Conservation (phyloP, 805 yeast genomes). For the Brettanomyces custersianus region DNA sequence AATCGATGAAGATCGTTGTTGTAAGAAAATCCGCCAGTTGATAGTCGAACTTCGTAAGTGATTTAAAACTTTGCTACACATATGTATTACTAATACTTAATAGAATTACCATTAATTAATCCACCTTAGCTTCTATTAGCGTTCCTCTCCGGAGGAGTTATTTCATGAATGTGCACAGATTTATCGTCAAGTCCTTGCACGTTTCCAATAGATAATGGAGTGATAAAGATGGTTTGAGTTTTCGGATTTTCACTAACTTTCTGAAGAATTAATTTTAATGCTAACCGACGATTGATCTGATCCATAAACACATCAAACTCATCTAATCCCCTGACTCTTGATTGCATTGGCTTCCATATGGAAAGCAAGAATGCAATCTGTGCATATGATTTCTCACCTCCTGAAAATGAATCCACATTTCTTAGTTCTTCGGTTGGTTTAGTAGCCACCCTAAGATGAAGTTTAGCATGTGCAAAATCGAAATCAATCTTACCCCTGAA, state of each 20-base stretch:
- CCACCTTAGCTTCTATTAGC: not conserved
- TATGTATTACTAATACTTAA: too few species aligned
- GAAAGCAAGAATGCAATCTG: constrained; percentile 83
- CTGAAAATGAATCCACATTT: constrained; percentile 77
- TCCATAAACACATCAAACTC: constrained; percentile 99
- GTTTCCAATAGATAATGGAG: constrained; percentile 84
- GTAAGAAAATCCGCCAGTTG: constrained; percentile 13
- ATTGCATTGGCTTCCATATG: constrained; percentile 89
- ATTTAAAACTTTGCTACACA: not conserved
- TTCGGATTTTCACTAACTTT: constrained; percentile 55
- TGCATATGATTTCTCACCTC: constrained; percentile 94
- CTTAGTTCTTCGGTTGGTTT: constrained; percentile 50
- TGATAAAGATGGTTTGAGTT: constrained; percentile 84
- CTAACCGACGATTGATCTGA: constrained; percentile 74
- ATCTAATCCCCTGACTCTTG: constrained; percentile 82
- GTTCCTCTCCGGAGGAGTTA: constrained; percentile 30
- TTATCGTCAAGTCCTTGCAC: constrained; percentile 47
- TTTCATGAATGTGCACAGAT: constrained; percentile 56
- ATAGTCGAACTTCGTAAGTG: constrained; percentile 7
- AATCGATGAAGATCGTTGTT: constrained; percentile 8
- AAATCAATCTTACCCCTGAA: constrained; percentile 67
- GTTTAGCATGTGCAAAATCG: constrained; percentile 40
- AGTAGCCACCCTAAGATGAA: constrained; percentile 54
- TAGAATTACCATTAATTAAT: too few species aligned
- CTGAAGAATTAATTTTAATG: constrained; percentile 63